These are phyloP conservation scores for Vanrija pseudolonga DNA, from an alignment of 1,284 basidiomycete genomes.

Conservation along the genomic window DNA sequence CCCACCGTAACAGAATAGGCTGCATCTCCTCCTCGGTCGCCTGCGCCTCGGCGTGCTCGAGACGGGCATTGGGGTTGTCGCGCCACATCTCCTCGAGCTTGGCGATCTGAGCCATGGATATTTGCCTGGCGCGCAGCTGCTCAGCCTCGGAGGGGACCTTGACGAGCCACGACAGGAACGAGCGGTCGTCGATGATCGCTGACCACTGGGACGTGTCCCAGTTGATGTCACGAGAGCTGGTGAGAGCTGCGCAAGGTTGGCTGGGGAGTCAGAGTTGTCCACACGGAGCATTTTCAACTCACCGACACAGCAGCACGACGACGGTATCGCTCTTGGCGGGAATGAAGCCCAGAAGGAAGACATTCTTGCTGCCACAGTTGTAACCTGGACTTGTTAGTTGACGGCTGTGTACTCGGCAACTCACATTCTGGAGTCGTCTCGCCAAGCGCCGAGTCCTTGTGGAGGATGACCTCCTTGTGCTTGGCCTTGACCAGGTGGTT, in stretches of 20 bases:
- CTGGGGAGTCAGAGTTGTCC: slow-evolving; percentile 49
- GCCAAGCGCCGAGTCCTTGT: slow-evolving; percentile 90
- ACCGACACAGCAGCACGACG: slow-evolving; percentile 96
- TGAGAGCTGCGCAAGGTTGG: slow-evolving; percentile 93
- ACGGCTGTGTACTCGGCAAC: slow-evolving; percentile 3
- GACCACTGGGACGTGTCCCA: slow-evolving; percentile 99
- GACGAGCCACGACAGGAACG: slow-evolving; percentile 97
- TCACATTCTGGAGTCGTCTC: slow-evolving; percentile 92
- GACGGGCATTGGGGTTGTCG: slow-evolving; percentile 87
- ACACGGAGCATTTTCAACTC: slow-evolving; percentile 30
- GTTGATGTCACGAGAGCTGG: slow-evolving; percentile 85
- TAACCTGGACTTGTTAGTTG: slow-evolving; percentile 54
- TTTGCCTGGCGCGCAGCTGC: slow-evolving; percentile 89
- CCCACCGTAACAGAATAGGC: slow-evolving; percentile 69
- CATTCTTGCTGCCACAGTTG: slow-evolving; percentile 99
- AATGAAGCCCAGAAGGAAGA: slow-evolving; percentile 98
- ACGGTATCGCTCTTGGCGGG: slow-evolving; percentile 99
- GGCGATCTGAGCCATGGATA: slow-evolving; percentile 95
- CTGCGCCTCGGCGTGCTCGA: slow-evolving; percentile 94
- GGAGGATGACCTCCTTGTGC: slow-evolving; percentile 97
- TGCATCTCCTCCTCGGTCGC: slow-evolving; percentile 96
- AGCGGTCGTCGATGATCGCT: slow-evolving; percentile 95
- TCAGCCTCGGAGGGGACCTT: slow-evolving; percentile 95
- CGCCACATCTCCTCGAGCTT: slow-evolving; percentile 97
- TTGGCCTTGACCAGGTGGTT: slow-evolving; percentile 98